Conservation (phyloP, 108 stramenopile genomes). For the Licmophora abbreviata region DNA sequence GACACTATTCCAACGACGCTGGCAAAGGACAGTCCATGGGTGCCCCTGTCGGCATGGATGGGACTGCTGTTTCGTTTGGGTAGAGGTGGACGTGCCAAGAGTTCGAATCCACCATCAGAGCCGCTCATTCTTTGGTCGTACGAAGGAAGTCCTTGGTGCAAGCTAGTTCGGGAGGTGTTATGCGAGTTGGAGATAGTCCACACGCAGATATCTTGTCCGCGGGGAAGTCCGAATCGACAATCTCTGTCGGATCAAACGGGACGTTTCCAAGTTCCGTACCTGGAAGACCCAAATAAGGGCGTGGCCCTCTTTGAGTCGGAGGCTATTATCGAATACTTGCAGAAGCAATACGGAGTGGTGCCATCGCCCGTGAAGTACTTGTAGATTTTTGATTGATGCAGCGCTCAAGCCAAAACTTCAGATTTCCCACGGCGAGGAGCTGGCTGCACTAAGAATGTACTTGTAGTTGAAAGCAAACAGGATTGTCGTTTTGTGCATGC, state of each 20-base stretch:
- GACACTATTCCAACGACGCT: not conserved
- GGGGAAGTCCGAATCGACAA: conserved; percentile 31
- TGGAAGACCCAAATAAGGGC: conserved; percentile 62
- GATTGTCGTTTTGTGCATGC: too few relatives aligned
- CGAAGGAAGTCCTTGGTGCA: conserved; percentile 29
- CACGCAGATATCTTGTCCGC: conserved; percentile 17
- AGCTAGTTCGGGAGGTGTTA: conserved; percentile 17
- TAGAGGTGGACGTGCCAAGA: not conserved
- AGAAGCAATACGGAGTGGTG: conserved; percentile 23
- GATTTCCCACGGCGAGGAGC: too few relatives aligned
- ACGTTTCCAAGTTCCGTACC: conserved; percentile 41
- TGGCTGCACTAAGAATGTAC: too few relatives aligned
- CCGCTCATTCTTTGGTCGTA: conserved; percentile 29
- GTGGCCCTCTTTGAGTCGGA: conserved; percentile 49
- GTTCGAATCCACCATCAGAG: conserved; percentile 13
- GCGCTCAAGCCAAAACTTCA: too few relatives aligned
- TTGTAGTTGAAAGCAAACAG: too few relatives aligned
- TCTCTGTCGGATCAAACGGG: conserved; percentile 13
- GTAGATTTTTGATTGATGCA: too few relatives aligned
- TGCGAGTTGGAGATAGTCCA: conserved; percentile 17
- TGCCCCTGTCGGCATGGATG: conserved; percentile 27
- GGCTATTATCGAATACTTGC: conserved; percentile 55
- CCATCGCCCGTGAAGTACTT: conserved; percentile 1
- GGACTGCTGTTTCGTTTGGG: conserved; percentile 22
- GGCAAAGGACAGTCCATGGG: conserved; percentile 2